phyloP scores from a whole-genome alignment of 2,329 filamentous ascomycete genomes.

The Fusarium sp. region DNA sequence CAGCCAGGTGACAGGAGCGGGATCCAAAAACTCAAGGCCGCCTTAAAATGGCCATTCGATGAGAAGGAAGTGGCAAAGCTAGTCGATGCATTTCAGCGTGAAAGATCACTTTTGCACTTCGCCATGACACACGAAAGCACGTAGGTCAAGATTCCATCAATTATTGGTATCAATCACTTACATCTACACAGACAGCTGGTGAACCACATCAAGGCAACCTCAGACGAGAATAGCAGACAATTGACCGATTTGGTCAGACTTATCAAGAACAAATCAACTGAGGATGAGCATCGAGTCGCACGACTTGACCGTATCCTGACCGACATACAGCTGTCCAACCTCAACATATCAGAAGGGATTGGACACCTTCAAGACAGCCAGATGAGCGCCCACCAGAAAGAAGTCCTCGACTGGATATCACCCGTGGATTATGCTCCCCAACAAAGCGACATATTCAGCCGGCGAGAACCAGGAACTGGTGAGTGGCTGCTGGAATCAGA shows the following conservation, averaged over 20 bases:
- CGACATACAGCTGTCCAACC: neutral
- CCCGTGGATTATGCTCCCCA: neutral
- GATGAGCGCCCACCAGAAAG: neutral
- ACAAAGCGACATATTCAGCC: neutral
- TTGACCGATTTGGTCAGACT: neutral
- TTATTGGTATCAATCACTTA: neutral
- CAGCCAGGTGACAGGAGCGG: conserved; percentile 8
- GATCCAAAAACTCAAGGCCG: neutral
- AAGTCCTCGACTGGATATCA: neutral
- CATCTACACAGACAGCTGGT: neutral
- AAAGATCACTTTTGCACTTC: neutral
- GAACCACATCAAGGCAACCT: neutral
- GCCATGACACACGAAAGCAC: neutral
- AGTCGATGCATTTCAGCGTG: neutral
- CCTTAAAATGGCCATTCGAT: conserved; percentile 12
- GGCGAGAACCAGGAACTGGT: neutral
- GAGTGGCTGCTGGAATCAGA: neutral
- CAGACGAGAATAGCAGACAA: neutral
- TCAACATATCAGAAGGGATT: neutral
- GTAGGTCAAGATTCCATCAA: neutral
- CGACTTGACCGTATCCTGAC: neutral
- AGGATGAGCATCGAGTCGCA: neutral
- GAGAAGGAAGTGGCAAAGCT: conserved; percentile 24
- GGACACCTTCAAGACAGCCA: neutral
- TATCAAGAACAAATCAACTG: neutral